These are phyloP conservation scores for Oryza meridionalis DNA, from an alignment of 176 grass and related monocot genomes.

Conservation along the genomic window DNA sequence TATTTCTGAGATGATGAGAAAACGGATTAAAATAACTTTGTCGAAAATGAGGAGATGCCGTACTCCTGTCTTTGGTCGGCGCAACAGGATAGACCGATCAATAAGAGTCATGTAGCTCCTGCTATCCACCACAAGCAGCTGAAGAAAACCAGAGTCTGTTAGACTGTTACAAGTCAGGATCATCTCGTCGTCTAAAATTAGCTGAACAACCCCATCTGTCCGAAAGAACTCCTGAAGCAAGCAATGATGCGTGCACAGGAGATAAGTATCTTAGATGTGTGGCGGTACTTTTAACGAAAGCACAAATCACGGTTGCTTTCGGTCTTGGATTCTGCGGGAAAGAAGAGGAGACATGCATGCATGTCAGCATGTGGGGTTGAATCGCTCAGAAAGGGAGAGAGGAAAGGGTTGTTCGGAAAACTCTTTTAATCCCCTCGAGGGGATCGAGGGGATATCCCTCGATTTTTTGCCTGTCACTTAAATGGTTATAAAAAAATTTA, in stretches of 20 bases:
- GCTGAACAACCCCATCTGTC: slow-evolving; percentile 3
- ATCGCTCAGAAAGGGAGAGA: background rate
- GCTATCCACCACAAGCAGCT: background rate
- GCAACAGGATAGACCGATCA: background rate
- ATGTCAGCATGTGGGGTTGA: background rate
- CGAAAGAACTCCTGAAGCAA: background rate
- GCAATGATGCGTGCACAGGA: background rate
- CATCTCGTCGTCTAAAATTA: background rate
- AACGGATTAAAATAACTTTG: background rate
- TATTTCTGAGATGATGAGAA: background rate
- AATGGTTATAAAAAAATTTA: too few relatives aligned
- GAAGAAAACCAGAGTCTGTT: background rate
- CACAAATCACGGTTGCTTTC: slow-evolving; percentile 34
- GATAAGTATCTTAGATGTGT: background rate
- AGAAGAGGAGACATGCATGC: background rate
- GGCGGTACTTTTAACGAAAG: background rate
- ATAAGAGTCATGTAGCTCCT: background rate
- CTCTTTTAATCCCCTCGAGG: too few relatives aligned
- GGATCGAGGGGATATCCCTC: too few relatives aligned
- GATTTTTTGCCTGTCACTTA: too few relatives aligned
- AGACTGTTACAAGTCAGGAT: background rate
- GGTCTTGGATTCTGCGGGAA: background rate
- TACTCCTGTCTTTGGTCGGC: background rate
- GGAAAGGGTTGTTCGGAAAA: too few relatives aligned
- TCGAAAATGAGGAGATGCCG: background rate